phyloP scores from a whole-genome alignment of 1,284 basidiomycete species.

The Ceratobasidium sp. region DNA sequence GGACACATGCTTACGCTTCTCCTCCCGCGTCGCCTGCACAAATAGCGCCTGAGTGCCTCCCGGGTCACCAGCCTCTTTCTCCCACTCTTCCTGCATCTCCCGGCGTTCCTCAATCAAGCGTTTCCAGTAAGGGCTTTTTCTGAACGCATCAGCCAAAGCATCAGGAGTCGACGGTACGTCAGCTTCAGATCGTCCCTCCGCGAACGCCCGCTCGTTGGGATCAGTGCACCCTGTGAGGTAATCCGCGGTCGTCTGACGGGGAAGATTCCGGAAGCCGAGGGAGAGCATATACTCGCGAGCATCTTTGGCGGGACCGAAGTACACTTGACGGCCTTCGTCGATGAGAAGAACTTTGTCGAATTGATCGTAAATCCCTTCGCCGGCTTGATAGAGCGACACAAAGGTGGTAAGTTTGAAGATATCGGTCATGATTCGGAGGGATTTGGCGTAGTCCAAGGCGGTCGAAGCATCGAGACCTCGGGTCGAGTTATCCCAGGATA shows the following conservation, averaged over 20 bases:
- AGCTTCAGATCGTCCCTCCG: conserved; percentile 71
- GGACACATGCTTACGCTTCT: conserved; percentile 87
- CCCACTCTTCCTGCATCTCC: conserved; percentile 73
- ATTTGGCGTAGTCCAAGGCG: conserved; percentile 69
- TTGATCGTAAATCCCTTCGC: conserved; percentile 63
- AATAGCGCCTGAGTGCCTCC: conserved; percentile 77
- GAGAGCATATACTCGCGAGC: conserved; percentile 65
- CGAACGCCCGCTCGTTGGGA: conserved; percentile 71
- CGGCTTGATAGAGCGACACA: conserved; percentile 66
- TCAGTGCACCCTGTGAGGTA: conserved; percentile 62
- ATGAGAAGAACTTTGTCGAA: conserved; percentile 63
- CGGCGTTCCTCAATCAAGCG: conserved; percentile 59
- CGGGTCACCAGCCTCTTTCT: conserved; percentile 70
- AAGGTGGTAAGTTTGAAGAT: conserved; percentile 61
- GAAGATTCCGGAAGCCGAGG: conserved; percentile 61
- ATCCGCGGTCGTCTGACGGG: conserved; percentile 65
- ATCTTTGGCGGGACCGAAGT: conserved; percentile 65
- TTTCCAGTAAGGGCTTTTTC: conserved; percentile 66
- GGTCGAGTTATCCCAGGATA: conserved; percentile 68
- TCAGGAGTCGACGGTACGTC: conserved; percentile 83
- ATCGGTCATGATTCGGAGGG: conserved; percentile 67
- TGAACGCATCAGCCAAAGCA: conserved; percentile 78
- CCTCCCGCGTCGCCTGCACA: conserved; percentile 79
- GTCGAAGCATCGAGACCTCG: conserved; percentile 72
- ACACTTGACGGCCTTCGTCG: conserved; percentile 66